A percentile compares a stretch with the other conserved stretches of the same genome.
phyloP scores from a whole-genome alignment of 306 rosid genomes.

The Urtica urens region DNA sequence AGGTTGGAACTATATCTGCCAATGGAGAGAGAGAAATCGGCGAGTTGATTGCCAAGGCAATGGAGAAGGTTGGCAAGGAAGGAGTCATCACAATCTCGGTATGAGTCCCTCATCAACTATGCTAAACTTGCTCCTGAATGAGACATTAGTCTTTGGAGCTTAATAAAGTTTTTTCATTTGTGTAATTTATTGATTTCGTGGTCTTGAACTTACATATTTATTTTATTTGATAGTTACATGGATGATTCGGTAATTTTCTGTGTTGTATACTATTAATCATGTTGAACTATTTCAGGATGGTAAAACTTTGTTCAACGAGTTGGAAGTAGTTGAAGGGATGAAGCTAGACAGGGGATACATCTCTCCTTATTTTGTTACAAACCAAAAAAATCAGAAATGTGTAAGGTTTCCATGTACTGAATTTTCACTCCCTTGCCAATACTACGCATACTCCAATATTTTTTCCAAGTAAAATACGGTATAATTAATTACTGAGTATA shows the following conservation, averaged over 20 bases:
- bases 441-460: too few relatives aligned
- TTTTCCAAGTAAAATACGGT: too few relatives aligned
- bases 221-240: not conserved
- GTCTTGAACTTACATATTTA: not conserved
- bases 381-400: conserved; percentile 90
- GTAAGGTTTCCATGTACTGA: conserved; percentile 35
- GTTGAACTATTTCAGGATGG: conserved; percentile 65
- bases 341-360: conserved; percentile 94
- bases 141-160: too few relatives aligned
- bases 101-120: conserved; percentile 18
- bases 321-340: conserved; percentile 99
- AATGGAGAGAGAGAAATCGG: conserved; percentile 96
- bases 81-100: conserved; percentile 90
- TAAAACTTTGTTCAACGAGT: conserved; percentile 70
- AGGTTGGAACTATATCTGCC: conserved; percentile 95
- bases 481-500: too few relatives aligned
- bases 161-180: not conserved
- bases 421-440: not conserved
- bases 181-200: too few relatives aligned
- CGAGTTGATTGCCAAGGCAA: conserved; percentile 89
- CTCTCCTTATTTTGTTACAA: conserved; percentile 85
- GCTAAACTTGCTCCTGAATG: too few relatives aligned
- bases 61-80: conserved; percentile 98
- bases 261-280: not conserved
- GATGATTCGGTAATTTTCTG: not conserved